Base-by-base conservation (phyloP, 1,284 basidiomycete species). In the Ceratobasidium sp. region DNA sequence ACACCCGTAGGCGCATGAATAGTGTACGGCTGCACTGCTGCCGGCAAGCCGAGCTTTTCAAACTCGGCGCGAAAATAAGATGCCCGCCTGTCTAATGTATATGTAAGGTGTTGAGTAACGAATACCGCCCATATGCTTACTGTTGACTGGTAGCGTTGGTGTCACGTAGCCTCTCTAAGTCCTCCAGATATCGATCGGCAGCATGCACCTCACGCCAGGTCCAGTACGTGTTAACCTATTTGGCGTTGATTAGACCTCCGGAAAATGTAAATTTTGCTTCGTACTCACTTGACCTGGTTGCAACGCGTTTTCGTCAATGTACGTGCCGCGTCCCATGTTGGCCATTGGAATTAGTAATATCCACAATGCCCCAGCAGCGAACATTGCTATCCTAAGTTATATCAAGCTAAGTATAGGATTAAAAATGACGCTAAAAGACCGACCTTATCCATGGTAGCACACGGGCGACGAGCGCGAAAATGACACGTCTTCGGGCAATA, bases 231-330 rank as follows among this genome's bases (percentile, higher is more conserved):
- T 90, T 93, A 31, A 96, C 95, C 95, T 97, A 79, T 47, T 20
- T 20, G 37, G 28, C 20, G 47, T 6, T 10, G 33, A 1, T 26
- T n/a, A 47, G 15, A 49, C 7, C 47, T 64, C 54, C 26, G 33
- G 49, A 31, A 13, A 54, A 6, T 23, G 53, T 31, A 33, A 6
- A 65, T 45, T 31, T 33, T 49, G 26, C 64, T 8, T 15, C 63
- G 60, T 78, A 80, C 85, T 74, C 79, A 95, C 95, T 86, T 96
- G 94, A 2, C 89, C 92, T 4, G 97, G 96, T 81, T 95, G 94
- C 33, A 98, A 85, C 0, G 97, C 96, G 83, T 98, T 97, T 85
- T 98, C 96, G 82, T 97, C 95, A 61, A 96, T 92, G 82, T 94
- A 97, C 20, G 91, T 93, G 4, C 84, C 82, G 80, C 91, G 88